Base-by-base conservation (phyloP, 148 eudicot genomes). In the Silene conica region DNA sequence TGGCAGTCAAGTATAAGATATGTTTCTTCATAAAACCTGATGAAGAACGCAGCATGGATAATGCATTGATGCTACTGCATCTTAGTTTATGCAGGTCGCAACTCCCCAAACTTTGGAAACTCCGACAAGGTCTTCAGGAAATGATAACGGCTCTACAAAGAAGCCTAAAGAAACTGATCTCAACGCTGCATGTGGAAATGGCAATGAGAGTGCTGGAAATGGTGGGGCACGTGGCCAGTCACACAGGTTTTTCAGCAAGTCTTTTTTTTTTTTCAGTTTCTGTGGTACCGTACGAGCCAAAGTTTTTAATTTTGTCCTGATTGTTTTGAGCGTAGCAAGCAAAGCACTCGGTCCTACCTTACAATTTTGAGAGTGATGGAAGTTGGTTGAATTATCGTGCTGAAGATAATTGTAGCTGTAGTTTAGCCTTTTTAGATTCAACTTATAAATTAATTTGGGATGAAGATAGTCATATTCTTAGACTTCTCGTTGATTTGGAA, bases 71-170 rank as follows among this genome's bases (percentile, higher is more conserved):
- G 67, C 59, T 75, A 41, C 60, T 80, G 16, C 70, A 73, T 76
- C 63, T 69, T 67, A 65, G 79, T 82, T 74, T 54, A 69, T 77
- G 82, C 84, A 87, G 87, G 85, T 77, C 69, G 78, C 86, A 63
- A 62, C 81, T 82, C 88, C 91, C 55, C 38, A 78, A 48, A 82
- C 72, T 74, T 10, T 78, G 43, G 86, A 85, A 77, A 74, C 83
- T 59, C 83, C 74, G 41, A 50, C 83, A 57, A 83, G 71, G 73
- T 76, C 79, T 63, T 73, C 80, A 13, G 87, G 83, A 10, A 82
- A 77, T 63, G 85, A 83, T 26, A 61, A 74, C 72, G 79, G 87
- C 18, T 74, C 80, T 52, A 64, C 80, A 38, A 85, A 87, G 82
- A 80, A 76, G 80, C 70, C 74, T 63, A 85, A 82, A 72, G 83